These are phyloP conservation scores for Malbranchea zuffiana DNA, from an alignment of 2,329 filamentous ascomycete species.

Conservation along the genomic window DNA sequence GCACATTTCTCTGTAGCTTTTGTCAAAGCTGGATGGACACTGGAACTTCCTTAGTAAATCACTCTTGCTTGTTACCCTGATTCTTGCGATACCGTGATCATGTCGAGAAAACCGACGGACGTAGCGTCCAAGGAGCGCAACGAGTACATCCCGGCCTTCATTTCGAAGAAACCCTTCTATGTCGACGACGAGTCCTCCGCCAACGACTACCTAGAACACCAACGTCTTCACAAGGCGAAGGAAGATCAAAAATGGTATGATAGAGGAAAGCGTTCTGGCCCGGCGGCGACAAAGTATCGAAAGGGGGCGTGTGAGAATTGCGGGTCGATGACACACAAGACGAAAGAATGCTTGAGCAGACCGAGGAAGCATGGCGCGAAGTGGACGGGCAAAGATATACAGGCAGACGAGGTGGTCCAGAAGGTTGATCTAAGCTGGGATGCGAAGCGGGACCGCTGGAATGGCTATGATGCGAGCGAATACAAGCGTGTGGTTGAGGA, in stretches of 20 bases:
- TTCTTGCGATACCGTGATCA: conserved; percentile 15
- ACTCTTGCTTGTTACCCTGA: too few relatives aligned
- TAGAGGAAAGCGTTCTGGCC: conserved; percentile 69
- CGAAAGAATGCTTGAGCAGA: conserved; percentile 81
- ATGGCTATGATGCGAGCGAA: conserved; percentile 85
- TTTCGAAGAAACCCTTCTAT: conserved; percentile 96
- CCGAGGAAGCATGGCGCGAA: conserved; percentile 82
- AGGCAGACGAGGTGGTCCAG: conserved; percentile 79
- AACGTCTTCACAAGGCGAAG: conserved; percentile 64
- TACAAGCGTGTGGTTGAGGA: conserved; percentile 81
- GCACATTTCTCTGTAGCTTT: too few relatives aligned
- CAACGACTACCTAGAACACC: conserved; percentile 90
- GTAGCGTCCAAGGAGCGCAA: conserved; percentile 72
- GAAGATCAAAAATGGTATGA: conserved; percentile 80
- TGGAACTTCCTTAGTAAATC: too few relatives aligned
- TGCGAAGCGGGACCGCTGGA: conserved; percentile 95
- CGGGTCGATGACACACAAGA: conserved; percentile 91
- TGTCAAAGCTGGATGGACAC: too few relatives aligned
- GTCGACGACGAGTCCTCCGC: conserved; percentile 64
- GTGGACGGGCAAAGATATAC: conserved; percentile 86
- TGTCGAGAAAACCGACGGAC: conserved; percentile 42
- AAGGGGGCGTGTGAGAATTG: conserved; percentile 99
- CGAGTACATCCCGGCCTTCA: conserved; percentile 96
- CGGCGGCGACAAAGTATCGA: conserved; percentile 88
- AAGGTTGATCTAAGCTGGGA: conserved; percentile 88